A percentile compares a stretch with the other conserved stretches of the same genome.
Evolutionary conservation across 2,329 filamentous ascomycete species (phyloP).

Genomic region (Stachybotrys chlorohalonatus): DNA sequence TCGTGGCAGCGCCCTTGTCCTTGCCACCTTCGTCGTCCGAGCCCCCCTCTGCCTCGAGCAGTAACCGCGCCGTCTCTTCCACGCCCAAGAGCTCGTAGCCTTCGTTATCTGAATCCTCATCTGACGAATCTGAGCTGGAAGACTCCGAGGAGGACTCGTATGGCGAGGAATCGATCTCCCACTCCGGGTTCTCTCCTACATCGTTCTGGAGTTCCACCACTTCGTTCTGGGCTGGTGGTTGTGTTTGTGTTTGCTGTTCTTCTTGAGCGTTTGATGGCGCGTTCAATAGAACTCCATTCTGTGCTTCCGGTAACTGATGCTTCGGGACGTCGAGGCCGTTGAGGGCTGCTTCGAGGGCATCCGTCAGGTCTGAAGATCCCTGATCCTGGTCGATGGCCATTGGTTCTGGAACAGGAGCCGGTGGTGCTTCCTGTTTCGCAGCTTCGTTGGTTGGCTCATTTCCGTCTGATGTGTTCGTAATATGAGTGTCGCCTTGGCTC

Average conservation of each 20-base stretch:
- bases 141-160: constrained; percentile 59
- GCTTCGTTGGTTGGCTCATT: not conserved
- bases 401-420: constrained; percentile 15
- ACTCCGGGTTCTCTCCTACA: constrained; percentile 56
- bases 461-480: constrained; percentile 3
- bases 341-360: constrained; percentile 34
- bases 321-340: constrained; percentile 21
- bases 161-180: constrained; percentile 73
- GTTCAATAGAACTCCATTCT: not conserved
- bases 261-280: not conserved
- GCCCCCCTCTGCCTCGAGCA: constrained; percentile 75
- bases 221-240: constrained; percentile 1
- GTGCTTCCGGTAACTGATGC: constrained; percentile 1
- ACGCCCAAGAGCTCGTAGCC: constrained; percentile 67
- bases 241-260: constrained; percentile 6
- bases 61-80: constrained; percentile 72
- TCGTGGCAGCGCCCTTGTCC: constrained; percentile 26
- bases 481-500: constrained; percentile 1
- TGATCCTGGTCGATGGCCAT: constrained; percentile 27
- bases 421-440: constrained; percentile 1
- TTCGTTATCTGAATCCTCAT: constrained; percentile 49
- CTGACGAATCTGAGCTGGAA: constrained; percentile 50
- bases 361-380: constrained; percentile 28
- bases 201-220: constrained; percentile 19
- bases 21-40: constrained; percentile 64